Conservation (phyloP, 2,329 filamentous ascomycete genomes). For the Epichloe amarillans region DNA sequence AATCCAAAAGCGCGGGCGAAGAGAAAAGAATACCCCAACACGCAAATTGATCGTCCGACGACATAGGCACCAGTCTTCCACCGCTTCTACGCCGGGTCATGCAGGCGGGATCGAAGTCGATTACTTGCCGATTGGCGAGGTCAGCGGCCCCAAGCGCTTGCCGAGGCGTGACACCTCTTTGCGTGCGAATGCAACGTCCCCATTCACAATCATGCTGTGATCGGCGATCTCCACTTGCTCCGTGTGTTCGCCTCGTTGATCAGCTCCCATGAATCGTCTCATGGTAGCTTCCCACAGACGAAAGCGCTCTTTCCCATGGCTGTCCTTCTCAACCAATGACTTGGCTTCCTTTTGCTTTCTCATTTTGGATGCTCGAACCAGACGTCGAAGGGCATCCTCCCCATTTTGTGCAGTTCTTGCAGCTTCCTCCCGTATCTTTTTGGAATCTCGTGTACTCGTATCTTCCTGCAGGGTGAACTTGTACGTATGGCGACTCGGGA, state of each 20-base stretch:
- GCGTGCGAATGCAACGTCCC: conserved; percentile 37
- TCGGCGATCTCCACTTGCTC: conserved; percentile 42
- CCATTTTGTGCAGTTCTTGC: conserved; percentile 47
- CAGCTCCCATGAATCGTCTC: conserved; percentile 35
- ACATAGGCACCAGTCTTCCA: neutral
- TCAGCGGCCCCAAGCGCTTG: conserved; percentile 22
- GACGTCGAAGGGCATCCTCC: conserved; percentile 45
- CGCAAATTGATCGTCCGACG: neutral
- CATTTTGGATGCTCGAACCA: conserved; percentile 49
- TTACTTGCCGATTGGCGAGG: conserved; percentile 1
- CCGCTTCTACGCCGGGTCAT: neutral
- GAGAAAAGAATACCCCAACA: neutral
- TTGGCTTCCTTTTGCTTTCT: conserved; percentile 52
- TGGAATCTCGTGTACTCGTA: conserved; percentile 33
- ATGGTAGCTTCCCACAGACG: conserved; percentile 49
- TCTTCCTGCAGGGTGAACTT: conserved; percentile 42
- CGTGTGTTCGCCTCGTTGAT: conserved; percentile 18
- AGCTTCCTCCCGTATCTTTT: conserved; percentile 46
- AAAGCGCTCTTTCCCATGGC: conserved; percentile 40
- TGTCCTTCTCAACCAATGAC: conserved; percentile 38
- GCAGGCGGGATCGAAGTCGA: neutral
- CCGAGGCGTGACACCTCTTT: conserved; percentile 38
- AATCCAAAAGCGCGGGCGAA: neutral
- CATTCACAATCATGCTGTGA: conserved; percentile 52
- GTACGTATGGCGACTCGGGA: conserved; percentile 53